These are phyloP conservation scores for Venturia effusa DNA, from an alignment of 2,329 filamentous ascomycete genomes.

Conservation along the genomic window DNA sequence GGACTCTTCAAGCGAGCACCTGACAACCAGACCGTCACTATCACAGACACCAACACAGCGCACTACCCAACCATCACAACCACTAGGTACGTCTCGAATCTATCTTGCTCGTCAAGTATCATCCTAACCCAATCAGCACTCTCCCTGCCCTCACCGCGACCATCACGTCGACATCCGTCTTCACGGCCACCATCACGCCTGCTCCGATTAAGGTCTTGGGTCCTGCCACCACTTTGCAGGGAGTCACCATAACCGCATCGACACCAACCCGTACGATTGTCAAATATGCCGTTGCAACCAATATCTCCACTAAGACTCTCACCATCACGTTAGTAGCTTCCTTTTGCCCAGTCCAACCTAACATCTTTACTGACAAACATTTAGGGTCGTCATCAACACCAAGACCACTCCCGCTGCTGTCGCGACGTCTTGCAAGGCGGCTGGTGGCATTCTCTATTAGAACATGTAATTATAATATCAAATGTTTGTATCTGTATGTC, in stretches of 20 bases:
- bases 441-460: conserved; percentile 14
- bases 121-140: not conserved
- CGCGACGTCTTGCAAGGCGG: conserved; percentile 15
- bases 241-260: conserved; percentile 19
- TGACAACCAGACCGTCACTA: conserved; percentile 23
- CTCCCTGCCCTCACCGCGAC: not conserved
- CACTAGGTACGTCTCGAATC: conserved; percentile 12
- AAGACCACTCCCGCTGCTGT: conserved; percentile 18
- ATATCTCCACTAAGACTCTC: conserved; percentile 14
- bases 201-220: conserved; percentile 17
- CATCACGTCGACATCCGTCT: conserved; percentile 11
- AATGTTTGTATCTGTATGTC: not conserved
- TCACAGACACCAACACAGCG: conserved; percentile 22
- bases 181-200: conserved; percentile 17
- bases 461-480: not conserved
- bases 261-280: conserved; percentile 20
- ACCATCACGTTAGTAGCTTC: conserved; percentile 16
- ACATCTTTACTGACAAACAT: conserved; percentile 9
- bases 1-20: conserved; percentile 22
- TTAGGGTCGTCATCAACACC: conserved; percentile 17
- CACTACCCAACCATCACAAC: conserved; percentile 18
- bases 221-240: conserved; percentile 15
- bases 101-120: too few relatives aligned
- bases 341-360: not conserved
- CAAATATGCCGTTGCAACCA: conserved; percentile 16